Conservation (phyloP, 805 yeast species). For the Saturnispora zaruensis region DNA sequence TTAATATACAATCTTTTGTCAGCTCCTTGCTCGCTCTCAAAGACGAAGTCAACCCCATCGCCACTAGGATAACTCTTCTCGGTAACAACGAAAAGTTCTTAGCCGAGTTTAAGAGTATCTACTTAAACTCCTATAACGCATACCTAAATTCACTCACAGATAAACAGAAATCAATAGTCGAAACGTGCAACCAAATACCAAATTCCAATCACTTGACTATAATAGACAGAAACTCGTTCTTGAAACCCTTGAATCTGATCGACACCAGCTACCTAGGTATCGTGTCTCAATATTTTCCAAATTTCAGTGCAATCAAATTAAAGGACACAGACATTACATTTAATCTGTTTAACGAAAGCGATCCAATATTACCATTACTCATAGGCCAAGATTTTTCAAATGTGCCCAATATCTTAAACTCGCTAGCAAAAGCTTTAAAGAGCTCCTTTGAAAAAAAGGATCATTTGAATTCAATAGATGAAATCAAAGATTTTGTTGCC, state of each 20-base stretch:
- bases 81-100: constrained; percentile 43
- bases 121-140: constrained; percentile 24
- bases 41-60: not conserved
- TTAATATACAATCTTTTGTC: constrained; percentile 1
- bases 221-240: not conserved
- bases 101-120: constrained; percentile 37
- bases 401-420: constrained; percentile 66
- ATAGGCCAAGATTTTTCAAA: constrained; percentile 68
- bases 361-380: constrained; percentile 42
- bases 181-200: constrained; percentile 1
- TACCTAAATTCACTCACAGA: constrained; percentile 26
- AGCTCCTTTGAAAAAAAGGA: constrained; percentile 55
- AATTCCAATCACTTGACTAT: not conserved
- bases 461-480: constrained; percentile 47
- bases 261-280: constrained; percentile 4
- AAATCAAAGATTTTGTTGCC: constrained; percentile 65
- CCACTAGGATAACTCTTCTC: not conserved
- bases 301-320: not conserved
- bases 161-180: constrained; percentile 23
- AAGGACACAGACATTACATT: not conserved
- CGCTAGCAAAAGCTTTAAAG: constrained; percentile 63
- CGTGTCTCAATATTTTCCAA: not conserved
- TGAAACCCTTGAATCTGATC: not conserved
- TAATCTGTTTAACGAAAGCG: constrained; percentile 20
- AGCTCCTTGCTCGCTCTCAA: not conserved